Base-by-base conservation (phyloP, 805 yeast species). In the Scheffersomyces lignosus region DNA sequence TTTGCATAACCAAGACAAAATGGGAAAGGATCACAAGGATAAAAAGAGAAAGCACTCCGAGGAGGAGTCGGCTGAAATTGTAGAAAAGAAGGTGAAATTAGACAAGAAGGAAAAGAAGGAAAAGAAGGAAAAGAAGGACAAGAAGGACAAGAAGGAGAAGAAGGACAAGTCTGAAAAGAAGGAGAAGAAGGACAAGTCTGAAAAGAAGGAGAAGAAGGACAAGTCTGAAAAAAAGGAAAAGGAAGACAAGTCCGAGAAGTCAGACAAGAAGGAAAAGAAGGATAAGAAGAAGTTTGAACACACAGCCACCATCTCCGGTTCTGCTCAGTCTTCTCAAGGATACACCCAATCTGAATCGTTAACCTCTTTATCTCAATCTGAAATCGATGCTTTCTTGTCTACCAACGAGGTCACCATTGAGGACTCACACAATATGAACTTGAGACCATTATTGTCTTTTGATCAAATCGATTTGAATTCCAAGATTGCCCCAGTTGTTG, bases 351-450 rank as follows among this genome's bases (percentile, higher is more conserved):
- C 69, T 10, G 50, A 59, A 12, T 64, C 64, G 12, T 58, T 74
- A 34, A 45, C 71, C 12, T 44, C 57, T 14, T 55, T 71, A 28
- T 67, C 83, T 4, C 76, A 75, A 46, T 54, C 73, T 5, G 87
- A 81, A 6, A 65, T 85, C 38, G 81, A 78, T 32, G 62, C 67
- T 5, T 93, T 85, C 56, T 70, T 81, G 46, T 60, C 70, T 36
- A 79, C 75, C 18, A 87, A 90, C 60, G 91, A 85, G 48, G 90
- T 89, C 33, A 73, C 83, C 12, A 76, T 90, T 34, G 95, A 87
- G 46, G 95, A 87, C 55, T 80, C 85, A 22, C 58, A 69, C 25
- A 44, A 53, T 6, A 51, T 64, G n/a, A 58, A 70, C 14, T 57
- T 84, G 34, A 74, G 81, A 44, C 98, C 98, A 7, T 64, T 83